Evolutionary conservation across 805 yeast genomes (phyloP).

Genomic region (Yamadazyma phyllophila): DNA sequence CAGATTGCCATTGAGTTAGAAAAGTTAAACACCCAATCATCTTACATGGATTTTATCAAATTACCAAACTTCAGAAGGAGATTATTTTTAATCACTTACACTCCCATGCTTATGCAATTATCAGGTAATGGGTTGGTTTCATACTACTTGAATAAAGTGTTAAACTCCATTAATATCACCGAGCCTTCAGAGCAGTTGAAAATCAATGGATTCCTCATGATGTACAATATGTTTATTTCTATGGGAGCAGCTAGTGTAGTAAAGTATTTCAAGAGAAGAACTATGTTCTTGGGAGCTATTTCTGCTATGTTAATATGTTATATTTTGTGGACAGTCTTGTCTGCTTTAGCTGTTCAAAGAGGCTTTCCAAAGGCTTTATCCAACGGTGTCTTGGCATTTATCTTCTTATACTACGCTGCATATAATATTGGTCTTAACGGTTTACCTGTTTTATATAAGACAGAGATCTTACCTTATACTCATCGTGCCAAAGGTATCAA

Average conservation of each 20-base stretch:
- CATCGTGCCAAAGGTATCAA: conserved; percentile 43
- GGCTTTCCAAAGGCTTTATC: conserved; percentile 12
- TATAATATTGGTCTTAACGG: conserved; percentile 40
- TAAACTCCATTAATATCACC: conserved; percentile 52
- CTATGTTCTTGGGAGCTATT: conserved; percentile 23
- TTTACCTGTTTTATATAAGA: conserved; percentile 43
- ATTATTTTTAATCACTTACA: conserved; percentile 5
- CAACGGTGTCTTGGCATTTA: conserved; percentile 22
- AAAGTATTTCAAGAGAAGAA: conserved; percentile 24
- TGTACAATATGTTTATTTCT: conserved; percentile 41
- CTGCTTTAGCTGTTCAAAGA: conserved; percentile 20
- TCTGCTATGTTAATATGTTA: conserved; percentile 24
- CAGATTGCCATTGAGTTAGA: conserved; percentile 12
- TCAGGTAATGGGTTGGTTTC: conserved; percentile 55
- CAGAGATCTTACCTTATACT: conserved; percentile 39
- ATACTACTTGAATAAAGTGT: conserved; percentile 49
- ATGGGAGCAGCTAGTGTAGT: conserved; percentile 16
- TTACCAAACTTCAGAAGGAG: conserved; percentile 6
- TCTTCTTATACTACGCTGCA: conserved; percentile 20
- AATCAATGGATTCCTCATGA: conserved; percentile 50
- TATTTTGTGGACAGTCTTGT: conserved; percentile 22
- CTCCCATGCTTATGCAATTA: conserved; percentile 11
- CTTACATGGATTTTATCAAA: conserved; percentile 7
- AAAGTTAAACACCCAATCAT: conserved; percentile 6
- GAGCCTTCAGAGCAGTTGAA: conserved; percentile 41